Evolutionary conservation across 2,329 filamentous ascomycete genomes (phyloP).

Genomic region (Penicillium paneum): DNA sequence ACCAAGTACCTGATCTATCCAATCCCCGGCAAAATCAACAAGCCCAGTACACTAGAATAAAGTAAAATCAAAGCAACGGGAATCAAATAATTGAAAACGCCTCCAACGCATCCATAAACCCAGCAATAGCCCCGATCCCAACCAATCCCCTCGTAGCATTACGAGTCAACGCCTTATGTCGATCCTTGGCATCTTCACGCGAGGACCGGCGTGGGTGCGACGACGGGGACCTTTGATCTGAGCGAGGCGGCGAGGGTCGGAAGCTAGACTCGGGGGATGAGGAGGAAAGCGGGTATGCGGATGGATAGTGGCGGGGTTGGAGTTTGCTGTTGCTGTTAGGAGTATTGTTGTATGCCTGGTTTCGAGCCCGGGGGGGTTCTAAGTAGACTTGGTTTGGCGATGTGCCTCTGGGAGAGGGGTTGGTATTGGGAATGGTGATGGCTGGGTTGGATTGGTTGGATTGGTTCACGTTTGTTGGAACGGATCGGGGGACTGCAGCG

Average conservation of each 20-base stretch:
- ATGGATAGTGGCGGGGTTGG: constrained; percentile 14
- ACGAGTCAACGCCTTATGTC: constrained; percentile 31
- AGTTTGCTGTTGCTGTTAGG: constrained; percentile 1
- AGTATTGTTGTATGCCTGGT: constrained; percentile 11
- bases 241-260: constrained; percentile 16
- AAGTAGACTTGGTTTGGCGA: constrained; percentile 16
- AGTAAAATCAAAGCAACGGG: background rate
- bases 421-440: constrained; percentile 5
- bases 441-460: background rate
- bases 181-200: constrained; percentile 22
- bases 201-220: constrained; percentile 13
- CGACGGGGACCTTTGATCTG: constrained; percentile 16
- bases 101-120: constrained; percentile 42
- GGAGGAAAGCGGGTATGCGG: constrained; percentile 18
- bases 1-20: background rate
- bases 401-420: constrained; percentile 12
- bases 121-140: constrained; percentile 38
- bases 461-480: constrained; percentile 11
- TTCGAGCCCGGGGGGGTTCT: constrained; percentile 7
- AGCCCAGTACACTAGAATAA: background rate
- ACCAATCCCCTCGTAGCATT: constrained; percentile 36
- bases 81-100: constrained; percentile 25
- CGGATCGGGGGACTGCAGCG: constrained; percentile 12
- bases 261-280: constrained; percentile 19
- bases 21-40: background rate